A percentile compares a stretch with the other conserved stretches of the same genome.
phyloP scores from a whole-genome alignment of 306 rosid species.

The Prunus campanulata region DNA sequence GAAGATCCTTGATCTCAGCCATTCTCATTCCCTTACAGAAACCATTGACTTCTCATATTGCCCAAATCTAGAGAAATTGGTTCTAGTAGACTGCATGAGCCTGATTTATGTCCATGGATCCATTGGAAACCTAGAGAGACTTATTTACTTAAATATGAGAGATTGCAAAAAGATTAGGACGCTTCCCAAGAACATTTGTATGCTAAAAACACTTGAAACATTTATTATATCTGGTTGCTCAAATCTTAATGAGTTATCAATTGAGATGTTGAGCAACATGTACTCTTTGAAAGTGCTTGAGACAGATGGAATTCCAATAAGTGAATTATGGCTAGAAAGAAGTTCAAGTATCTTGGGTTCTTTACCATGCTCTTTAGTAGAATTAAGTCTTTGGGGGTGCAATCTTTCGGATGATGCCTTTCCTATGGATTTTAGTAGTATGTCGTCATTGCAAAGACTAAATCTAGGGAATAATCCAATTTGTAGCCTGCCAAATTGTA shows the following conservation, averaged over 20 bases:
- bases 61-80: conserved; percentile 9
- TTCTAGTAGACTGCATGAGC: not conserved
- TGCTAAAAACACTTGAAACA: not conserved
- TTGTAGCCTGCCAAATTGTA: not conserved
- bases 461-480: not conserved
- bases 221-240: not conserved
- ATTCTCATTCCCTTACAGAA: not conserved
- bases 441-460: not conserved
- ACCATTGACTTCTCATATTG: not conserved
- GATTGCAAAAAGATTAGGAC: not conserved
- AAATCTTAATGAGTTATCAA: not conserved
- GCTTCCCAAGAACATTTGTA: not conserved
- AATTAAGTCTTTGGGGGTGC: not conserved
- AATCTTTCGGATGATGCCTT: not conserved
- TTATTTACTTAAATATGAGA: conserved; percentile 5
- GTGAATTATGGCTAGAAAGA: not conserved
- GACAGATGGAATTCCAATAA: not conserved
- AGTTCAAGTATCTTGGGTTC: not conserved
- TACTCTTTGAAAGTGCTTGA: not conserved
- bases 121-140: conserved; percentile 14
- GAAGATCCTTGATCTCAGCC: not conserved
- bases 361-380: not conserved
- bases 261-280: not conserved
- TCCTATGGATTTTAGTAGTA: not conserved
- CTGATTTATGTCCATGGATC: conserved; percentile 11